phyloP scores from a whole-genome alignment of 305 asterid species.

The Fraxinus floribunda region DNA sequence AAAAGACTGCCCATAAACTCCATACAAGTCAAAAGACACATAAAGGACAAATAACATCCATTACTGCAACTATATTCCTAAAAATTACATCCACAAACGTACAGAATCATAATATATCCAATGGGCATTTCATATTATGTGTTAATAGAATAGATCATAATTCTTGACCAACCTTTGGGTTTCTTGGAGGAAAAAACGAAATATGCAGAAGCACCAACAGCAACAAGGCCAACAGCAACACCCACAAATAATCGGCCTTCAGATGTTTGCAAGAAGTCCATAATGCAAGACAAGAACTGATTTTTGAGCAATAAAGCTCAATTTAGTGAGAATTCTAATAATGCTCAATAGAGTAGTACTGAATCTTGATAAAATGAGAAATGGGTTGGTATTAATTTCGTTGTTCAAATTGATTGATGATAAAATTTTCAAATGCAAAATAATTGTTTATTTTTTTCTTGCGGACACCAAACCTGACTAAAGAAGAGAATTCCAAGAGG shows the following conservation, averaged over 20 bases:
- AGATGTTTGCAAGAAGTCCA: conserved; percentile 64
- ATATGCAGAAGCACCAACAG: conserved; percentile 52
- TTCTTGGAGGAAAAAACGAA: conserved; percentile 57
- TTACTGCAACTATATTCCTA: background rate
- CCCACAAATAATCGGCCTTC: conserved; percentile 59
- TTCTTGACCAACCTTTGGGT: conserved; percentile 48
- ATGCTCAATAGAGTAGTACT: background rate
- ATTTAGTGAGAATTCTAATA: background rate
- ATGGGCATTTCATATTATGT: background rate
- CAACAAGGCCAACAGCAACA: conserved; percentile 54
- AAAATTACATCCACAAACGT: background rate
- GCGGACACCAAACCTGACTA: background rate
- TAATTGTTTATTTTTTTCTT: background rate
- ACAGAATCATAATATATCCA: background rate
- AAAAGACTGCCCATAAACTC: conserved; percentile 13
- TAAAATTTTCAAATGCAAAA: background rate
- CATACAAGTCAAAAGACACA: conserved; percentile 14
- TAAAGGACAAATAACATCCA: background rate
- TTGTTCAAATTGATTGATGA: background rate
- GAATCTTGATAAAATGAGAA: conserved; percentile 3
- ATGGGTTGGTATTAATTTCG: background rate
- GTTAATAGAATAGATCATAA: conserved; percentile 8
- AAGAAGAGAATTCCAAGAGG: background rate
- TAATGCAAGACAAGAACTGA: conserved; percentile 18
- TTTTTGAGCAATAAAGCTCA: background rate